Base-by-base conservation (phyloP, 139 green algal species). In the Chlorella sp. region DNA sequence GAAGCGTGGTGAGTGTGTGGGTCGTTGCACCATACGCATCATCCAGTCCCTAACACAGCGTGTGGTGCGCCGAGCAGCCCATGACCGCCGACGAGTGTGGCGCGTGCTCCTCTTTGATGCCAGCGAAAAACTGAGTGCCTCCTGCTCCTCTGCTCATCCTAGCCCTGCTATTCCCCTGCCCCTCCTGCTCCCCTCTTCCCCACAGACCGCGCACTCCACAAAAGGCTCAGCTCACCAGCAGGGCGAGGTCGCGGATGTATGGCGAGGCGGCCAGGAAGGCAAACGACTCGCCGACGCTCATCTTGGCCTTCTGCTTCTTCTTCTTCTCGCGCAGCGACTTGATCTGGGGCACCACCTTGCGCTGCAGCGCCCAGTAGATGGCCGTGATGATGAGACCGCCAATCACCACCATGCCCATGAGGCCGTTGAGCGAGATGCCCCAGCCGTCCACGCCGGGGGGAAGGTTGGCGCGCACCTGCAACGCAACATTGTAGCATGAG, bases 401-500 rank as follows among this genome's bases (percentile, higher is more conserved):
- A 5, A 92, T 83, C 14, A 97, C 94, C 23, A 99, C 95, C 88
- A 99, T 95, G 80, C 83, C 82, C 95, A 99, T 99, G 78, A 99
- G 88, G 74, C 93, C 91, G 74, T 90, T 91, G 71, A 99, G 91
- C 26, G 93, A 98, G 66, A 96, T 71, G 74, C 89, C 95, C 95
- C 95, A 99, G 61, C 95, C 95, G 75, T 99, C 95, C 2, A 98
- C 95, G 64, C 90, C 94, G 24, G 92, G 85, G 31, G 93, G 93
- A 87, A 99, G 87, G 67, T 85, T 82, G 26, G 90, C 88, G 50
- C 95, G 91, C 51, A 97, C 80, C 85, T 90, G 74, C 36, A 78
- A 1, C 3, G 22, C 42, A 55, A n/a, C n/a, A n/a, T n/a, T n/a
- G n/a, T n/a, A n/a, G n/a, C n/a, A n/a, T n/a, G n/a, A n/a, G n/a